Conservation (phyloP, 495 filamentous ascomycete genomes). For the Hypoxylon perforatum region DNA sequence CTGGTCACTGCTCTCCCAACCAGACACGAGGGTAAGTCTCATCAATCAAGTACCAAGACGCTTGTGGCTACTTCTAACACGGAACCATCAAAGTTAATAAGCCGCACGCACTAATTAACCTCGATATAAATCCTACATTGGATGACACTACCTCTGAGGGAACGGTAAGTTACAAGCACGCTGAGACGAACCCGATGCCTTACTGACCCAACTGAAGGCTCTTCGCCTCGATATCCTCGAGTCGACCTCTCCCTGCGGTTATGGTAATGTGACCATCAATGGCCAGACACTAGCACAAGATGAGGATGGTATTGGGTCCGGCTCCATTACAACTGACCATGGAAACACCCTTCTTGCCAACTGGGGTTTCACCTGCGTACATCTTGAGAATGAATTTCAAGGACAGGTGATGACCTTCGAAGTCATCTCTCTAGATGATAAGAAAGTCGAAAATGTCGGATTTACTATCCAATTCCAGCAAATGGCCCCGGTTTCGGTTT, state of each 20-base stretch:
- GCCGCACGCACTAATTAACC: constrained; percentile 35
- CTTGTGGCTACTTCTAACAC: constrained; percentile 22
- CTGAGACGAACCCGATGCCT: not conserved
- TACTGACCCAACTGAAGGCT: constrained; percentile 29
- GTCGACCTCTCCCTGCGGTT: constrained; percentile 48
- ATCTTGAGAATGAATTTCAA: constrained; percentile 52
- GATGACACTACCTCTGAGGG: constrained; percentile 16
- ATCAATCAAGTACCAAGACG: constrained; percentile 7
- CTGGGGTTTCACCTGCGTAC: constrained; percentile 61
- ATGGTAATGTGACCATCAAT: constrained; percentile 51
- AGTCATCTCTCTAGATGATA: constrained; percentile 53
- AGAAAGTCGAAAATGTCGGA: constrained; percentile 47
- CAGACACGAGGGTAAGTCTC: constrained; percentile 19
- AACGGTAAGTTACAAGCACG: constrained; percentile 31
- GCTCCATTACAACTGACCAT: constrained; percentile 43
- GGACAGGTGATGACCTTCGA: constrained; percentile 60
- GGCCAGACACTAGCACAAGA: constrained; percentile 48
- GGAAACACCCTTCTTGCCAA: constrained; percentile 44
- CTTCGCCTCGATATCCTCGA: constrained; percentile 50
- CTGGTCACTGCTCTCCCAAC: constrained; percentile 38
- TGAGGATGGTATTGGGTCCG: constrained; percentile 45
- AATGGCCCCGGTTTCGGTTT: constrained; percentile 52
- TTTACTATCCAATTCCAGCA: constrained; percentile 62
- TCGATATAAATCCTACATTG: constrained; percentile 21
- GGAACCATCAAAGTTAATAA: constrained; percentile 12